These are phyloP conservation scores for Populus trichocarpa DNA, from an alignment of 441 rosid species.

Conservation along the genomic window DNA sequence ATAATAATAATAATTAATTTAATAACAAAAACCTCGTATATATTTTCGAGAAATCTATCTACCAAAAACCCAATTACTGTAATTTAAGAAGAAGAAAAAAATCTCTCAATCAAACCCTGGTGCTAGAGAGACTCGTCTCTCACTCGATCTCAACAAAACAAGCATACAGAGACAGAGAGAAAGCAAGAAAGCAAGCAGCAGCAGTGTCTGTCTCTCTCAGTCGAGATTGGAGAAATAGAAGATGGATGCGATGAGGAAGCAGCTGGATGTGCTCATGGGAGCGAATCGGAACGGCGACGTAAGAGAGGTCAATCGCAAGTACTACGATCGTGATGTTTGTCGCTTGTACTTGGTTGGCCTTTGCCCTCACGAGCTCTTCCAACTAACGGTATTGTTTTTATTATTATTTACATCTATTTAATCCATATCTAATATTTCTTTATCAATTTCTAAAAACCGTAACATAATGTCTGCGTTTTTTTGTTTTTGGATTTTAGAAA, in stretches of 20 bases:
- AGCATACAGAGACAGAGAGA: neutral
- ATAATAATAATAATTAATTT: no score
- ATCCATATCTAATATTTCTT: neutral
- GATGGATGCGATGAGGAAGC: constrained; percentile 99
- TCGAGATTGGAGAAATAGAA: neutral
- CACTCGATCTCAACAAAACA: neutral
- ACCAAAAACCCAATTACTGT: neutral
- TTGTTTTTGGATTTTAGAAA: constrained; percentile 45
- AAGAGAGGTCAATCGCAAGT: constrained; percentile 88
- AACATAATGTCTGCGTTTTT: neutral
- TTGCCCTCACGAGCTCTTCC: constrained; percentile 99
- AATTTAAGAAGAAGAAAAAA: neutral
- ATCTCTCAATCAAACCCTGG: neutral
- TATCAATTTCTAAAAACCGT: neutral
- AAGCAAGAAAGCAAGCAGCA: neutral
- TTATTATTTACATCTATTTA: neutral
- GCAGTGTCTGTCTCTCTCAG: neutral
- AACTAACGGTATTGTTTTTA: constrained; percentile 59
- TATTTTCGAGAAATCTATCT: no score
- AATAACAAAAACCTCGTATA: no score
- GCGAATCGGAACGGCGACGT: constrained; percentile 98
- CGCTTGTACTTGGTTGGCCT: constrained; percentile 94
- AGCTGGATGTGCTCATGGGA: constrained; percentile 98
- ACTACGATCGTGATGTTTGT: constrained; percentile 98
- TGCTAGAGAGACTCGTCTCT: neutral